These are phyloP conservation scores for Monascus purpureus DNA, from an alignment of 495 filamentous ascomycete species.

Conservation along the genomic window DNA sequence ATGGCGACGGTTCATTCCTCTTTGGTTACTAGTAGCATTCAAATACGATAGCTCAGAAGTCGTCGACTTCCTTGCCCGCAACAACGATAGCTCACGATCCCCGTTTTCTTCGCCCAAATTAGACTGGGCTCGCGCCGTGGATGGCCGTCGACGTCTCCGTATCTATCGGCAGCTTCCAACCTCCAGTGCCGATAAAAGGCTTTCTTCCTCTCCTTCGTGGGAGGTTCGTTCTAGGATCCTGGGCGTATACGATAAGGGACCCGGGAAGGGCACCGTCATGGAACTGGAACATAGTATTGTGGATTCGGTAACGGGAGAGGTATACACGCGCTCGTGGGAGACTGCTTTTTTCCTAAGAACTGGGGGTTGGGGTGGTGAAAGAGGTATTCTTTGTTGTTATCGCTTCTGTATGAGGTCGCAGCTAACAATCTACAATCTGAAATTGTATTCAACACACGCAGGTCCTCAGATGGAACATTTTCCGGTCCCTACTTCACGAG, in stretches of 20 bases:
- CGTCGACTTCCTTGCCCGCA: neutral
- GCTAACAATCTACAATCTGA: too few relatives aligned
- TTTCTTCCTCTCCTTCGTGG: neutral
- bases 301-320: neutral
- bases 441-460: too few relatives aligned
- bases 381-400: too few relatives aligned
- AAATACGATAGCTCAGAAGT: neutral
- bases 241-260: neutral
- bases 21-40: neutral
- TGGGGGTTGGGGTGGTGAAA: neutral
- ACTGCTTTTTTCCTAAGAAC: neutral
- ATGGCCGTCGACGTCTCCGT: neutral
- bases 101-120: neutral
- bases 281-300: neutral
- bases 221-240: neutral
- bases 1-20: too few relatives aligned
- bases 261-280: neutral
- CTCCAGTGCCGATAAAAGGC: neutral
- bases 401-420: too few relatives aligned
- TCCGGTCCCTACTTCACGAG: neutral
- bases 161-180: neutral
- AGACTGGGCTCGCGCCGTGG: neutral
- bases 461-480: neutral
- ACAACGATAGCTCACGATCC: neutral
- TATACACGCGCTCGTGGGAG: neutral